Conservation (phyloP, 2,329 filamentous ascomycete species). For the Curvularia sp. region DNA sequence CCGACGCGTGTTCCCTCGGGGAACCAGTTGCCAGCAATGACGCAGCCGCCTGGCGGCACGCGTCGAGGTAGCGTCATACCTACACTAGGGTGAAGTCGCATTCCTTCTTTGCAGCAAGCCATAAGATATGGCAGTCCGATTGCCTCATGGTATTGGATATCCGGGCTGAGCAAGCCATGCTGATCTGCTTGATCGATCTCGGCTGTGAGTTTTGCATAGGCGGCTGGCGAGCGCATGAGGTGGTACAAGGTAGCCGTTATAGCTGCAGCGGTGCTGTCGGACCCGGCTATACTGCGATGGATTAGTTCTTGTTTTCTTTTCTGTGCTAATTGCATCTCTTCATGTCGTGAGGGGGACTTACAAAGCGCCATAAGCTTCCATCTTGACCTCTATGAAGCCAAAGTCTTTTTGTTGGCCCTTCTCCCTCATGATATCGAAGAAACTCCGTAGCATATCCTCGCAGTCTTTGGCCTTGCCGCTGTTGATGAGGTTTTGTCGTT, state of each 20-base stretch:
- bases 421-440: background rate
- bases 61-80: conserved; percentile 75
- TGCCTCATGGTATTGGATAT: conserved; percentile 61
- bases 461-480: background rate
- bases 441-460: conserved; percentile 2
- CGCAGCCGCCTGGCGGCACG: conserved; percentile 67
- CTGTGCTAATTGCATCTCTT: background rate
- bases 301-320: too few species aligned
- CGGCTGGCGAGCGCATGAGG: conserved; percentile 66
- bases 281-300: conserved; percentile 3
- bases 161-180: conserved; percentile 53
- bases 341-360: conserved; percentile 60
- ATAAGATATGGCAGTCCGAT: conserved; percentile 76
- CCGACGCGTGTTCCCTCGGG: conserved; percentile 75
- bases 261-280: conserved; percentile 72
- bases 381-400: conserved; percentile 6
- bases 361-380: conserved; percentile 10
- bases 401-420: conserved; percentile 3
- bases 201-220: conserved; percentile 61
- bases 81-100: conserved; percentile 75
- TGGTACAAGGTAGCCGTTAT: conserved; percentile 74
- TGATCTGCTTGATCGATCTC: conserved; percentile 67
- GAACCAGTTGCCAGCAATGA: conserved; percentile 67
- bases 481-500: background rate
- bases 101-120: conserved; percentile 77